Evolutionary conservation across 192 early-diverging fungal species (phyloP).

Genomic region (Umbelopsis sp.): DNA sequence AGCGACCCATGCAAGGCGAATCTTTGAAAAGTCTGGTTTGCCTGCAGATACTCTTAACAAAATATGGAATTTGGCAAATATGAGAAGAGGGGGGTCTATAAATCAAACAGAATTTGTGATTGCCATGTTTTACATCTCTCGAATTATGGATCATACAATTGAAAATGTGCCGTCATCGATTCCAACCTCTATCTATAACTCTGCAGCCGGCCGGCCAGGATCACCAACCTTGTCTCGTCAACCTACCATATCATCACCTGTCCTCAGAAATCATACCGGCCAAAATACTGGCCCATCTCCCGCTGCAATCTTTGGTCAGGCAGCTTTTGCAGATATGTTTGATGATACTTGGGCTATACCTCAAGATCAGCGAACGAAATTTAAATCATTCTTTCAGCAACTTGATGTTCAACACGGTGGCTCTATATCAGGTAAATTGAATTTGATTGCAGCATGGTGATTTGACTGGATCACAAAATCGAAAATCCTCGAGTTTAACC

Average conservation of each 20-base stretch:
- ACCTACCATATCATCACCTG: conserved; percentile 1
- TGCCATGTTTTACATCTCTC: conserved; percentile 87
- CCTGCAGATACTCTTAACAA: conserved; percentile 70
- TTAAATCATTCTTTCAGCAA: conserved; percentile 72
- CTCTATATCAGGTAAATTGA: conserved; percentile 60
- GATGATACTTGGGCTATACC: conserved; percentile 68
- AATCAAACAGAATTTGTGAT: conserved; percentile 86
- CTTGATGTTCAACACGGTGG: conserved; percentile 71
- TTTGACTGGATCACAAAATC: too few relatives aligned
- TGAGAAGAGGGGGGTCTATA: conserved; percentile 69
- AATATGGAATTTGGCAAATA: conserved; percentile 87
- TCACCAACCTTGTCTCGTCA: conserved; percentile 16
- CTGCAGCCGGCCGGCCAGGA: conserved; percentile 38
- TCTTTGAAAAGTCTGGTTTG: conserved; percentile 83
- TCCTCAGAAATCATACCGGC: conserved; percentile 1
- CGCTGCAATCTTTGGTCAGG: conserved; percentile 4
- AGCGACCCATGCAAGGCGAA: conserved; percentile 37
- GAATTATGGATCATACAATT: conserved; percentile 69
- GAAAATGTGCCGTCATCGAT: conserved; percentile 66
- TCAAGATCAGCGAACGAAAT: conserved; percentile 73
- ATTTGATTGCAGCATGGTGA: too few relatives aligned
- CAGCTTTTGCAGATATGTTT: neutral
- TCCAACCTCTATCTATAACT: conserved; percentile 62
- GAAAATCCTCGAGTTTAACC: too few relatives aligned
- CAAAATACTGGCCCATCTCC: conserved; percentile 8